phyloP scores from a whole-genome alignment of 352 stramenopile genomes.

The Phytophthora sp. region DNA sequence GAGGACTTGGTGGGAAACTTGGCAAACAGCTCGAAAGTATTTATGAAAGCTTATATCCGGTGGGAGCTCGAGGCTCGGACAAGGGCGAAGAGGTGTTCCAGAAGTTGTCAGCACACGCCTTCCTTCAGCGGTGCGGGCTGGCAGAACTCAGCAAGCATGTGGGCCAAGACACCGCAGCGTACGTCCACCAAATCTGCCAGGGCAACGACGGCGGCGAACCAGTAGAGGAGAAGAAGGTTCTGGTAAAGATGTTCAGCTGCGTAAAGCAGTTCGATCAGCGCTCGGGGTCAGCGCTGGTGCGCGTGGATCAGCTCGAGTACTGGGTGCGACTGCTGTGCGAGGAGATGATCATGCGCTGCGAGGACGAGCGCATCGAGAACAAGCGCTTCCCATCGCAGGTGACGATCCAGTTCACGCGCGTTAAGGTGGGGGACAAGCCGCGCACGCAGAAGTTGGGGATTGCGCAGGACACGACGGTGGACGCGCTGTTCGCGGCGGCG shows the following conservation, averaged over 20 bases:
- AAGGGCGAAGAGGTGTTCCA: slow-evolving; percentile 15
- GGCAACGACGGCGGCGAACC: slow-evolving; percentile 75
- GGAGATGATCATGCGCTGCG: slow-evolving; percentile 79
- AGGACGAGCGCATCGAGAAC: slow-evolving; percentile 81
- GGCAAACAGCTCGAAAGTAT: slow-evolving; percentile 71
- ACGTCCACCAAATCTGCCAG: slow-evolving; percentile 62
- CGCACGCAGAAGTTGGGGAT: slow-evolving; percentile 57
- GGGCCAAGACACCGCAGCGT: slow-evolving; percentile 63
- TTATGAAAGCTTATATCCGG: slow-evolving; percentile 45
- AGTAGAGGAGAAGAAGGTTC: slow-evolving; percentile 71
- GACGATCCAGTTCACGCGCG: slow-evolving; percentile 56
- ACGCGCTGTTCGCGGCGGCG: slow-evolving; percentile 57
- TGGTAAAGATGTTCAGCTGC: slow-evolving; percentile 70
- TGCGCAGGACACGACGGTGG: slow-evolving; percentile 58
- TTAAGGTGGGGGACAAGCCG: slow-evolving; percentile 47
- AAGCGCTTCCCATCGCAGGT: slow-evolving; percentile 76
- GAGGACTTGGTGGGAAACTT: slow-evolving; percentile 79
- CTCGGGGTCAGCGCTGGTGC: slow-evolving; percentile 47
- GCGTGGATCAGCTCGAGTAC: slow-evolving; percentile 70
- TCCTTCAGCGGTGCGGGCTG: slow-evolving; percentile 62
- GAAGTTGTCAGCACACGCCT: slow-evolving; percentile 45
- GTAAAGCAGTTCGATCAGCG: slow-evolving; percentile 86
- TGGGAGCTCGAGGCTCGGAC: neutral
- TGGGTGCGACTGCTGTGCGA: slow-evolving; percentile 77
- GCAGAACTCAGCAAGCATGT: slow-evolving; percentile 58